Evolutionary conservation across 1,284 basidiomycete species (phyloP).

Genomic region (Microbotryum silenes-acaulis): DNA sequence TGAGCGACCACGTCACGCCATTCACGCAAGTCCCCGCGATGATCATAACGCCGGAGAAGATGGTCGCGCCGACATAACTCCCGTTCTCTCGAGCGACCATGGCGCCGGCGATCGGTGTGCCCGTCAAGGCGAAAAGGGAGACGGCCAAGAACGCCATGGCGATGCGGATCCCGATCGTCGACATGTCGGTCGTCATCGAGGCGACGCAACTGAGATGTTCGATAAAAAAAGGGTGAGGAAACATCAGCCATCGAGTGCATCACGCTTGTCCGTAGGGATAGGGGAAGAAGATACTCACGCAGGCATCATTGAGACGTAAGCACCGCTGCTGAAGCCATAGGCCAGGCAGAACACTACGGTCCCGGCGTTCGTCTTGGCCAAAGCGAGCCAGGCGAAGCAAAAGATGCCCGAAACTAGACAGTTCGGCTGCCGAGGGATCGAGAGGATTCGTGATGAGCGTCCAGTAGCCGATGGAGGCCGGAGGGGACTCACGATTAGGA

Average conservation of each 20-base stretch:
- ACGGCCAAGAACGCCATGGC: slow-evolving; percentile 34
- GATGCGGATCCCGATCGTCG: slow-evolving; percentile 25
- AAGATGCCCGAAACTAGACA: slow-evolving; percentile 26
- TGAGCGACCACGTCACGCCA: slow-evolving; percentile 15
- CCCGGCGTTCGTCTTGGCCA: slow-evolving; percentile 23
- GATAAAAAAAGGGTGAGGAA: no score
- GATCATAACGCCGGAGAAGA: slow-evolving; percentile 33
- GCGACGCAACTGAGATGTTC: slow-evolving; percentile 2
- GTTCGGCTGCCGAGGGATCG: slow-evolving; percentile 8
- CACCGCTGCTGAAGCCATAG: slow-evolving; percentile 11
- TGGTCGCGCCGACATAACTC: slow-evolving; percentile 32
- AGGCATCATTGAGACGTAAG: slow-evolving; percentile 27
- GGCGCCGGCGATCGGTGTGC: slow-evolving; percentile 41
- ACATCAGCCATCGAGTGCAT: no score
- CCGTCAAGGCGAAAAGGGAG: slow-evolving; percentile 36
- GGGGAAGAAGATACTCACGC: slow-evolving; percentile 4
- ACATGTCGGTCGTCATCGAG: slow-evolving; percentile 21
- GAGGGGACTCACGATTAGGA: slow-evolving; percentile 12
- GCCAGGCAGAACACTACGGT: slow-evolving; percentile 39
- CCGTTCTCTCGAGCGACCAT: slow-evolving; percentile 34
- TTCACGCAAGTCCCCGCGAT: slow-evolving; percentile 29
- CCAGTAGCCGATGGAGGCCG: not conserved
- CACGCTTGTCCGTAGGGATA: no score
- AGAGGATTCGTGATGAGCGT: slow-evolving; percentile 1
- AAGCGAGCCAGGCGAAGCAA: slow-evolving; percentile 29